phyloP scores from a whole-genome alignment of 805 yeast species.

The Wickerhamomyces sydowiorum region DNA sequence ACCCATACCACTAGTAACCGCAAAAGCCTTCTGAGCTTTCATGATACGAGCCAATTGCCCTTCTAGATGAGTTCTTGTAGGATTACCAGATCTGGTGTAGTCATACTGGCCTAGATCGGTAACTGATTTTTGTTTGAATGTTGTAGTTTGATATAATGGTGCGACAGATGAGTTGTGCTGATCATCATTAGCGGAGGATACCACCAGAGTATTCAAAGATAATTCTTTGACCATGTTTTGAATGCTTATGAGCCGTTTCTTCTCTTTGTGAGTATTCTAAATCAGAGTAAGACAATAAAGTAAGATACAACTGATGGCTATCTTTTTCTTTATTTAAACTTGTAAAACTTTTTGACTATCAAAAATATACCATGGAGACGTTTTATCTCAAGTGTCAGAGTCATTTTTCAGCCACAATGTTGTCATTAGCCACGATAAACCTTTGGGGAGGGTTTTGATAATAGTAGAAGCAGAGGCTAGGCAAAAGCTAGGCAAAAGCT shows the following conservation, averaged over 20 bases:
- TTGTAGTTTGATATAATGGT: constrained; percentile 91
- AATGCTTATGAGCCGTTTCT: too few relatives aligned
- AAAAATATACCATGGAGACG: too few relatives aligned
- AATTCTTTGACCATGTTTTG: constrained; percentile 1
- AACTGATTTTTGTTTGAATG: constrained; percentile 76
- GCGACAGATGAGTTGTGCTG: constrained; percentile 76
- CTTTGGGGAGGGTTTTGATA: too few relatives aligned
- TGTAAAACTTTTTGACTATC: too few relatives aligned
- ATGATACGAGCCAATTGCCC: constrained; percentile 72
- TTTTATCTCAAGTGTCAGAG: too few relatives aligned
- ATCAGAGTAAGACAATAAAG: too few relatives aligned
- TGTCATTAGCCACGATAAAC: too few relatives aligned
- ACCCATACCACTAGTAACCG: constrained; percentile 91
- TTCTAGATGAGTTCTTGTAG: constrained; percentile 80
- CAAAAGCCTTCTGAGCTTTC: constrained; percentile 71
- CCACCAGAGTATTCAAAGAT: constrained; percentile 12
- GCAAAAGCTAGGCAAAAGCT: neutral
- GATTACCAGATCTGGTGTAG: constrained; percentile 91
- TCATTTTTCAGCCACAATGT: too few relatives aligned
- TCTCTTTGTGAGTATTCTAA: too few relatives aligned
- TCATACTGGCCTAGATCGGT: constrained; percentile 76
- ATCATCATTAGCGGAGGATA: constrained; percentile 39
- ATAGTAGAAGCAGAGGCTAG: too few relatives aligned
- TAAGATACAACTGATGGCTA: too few relatives aligned
- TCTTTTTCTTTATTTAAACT: too few relatives aligned